Base-by-base conservation (phyloP, 805 yeast genomes). In the Kodamaea hsintzibuensis region DNA sequence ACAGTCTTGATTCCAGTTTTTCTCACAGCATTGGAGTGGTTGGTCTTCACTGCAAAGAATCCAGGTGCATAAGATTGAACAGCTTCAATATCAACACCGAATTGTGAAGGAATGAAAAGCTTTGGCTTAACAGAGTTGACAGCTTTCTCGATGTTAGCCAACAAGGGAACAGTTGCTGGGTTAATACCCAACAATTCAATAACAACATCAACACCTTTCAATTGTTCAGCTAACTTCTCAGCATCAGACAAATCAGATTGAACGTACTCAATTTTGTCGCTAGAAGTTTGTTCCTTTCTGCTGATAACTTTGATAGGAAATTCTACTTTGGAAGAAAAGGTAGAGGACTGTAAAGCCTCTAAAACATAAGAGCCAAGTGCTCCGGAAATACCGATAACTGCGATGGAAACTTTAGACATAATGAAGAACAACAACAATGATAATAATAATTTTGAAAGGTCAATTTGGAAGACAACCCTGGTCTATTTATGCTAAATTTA, bases 71-170 rank as follows among this genome's bases (percentile, higher is more conserved):
- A 40, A 17, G 58, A 54, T 3, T 60, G 60, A 17, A 64, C 64
- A 7, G 62, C 68, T 2, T 57, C 62, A 14, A 76, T 49, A 51
- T 82, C 83, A 18, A 72, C 60, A 42, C 89, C 91, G 60, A 80
- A 85, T 60, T 83, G 88, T 1, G 86, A 79, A 33, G 88, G 86
- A 57, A 83, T 77, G 68, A 75, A 84, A 35, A 82, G 62, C 62
- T 79, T 78, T 49, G 83, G 82, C 57, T 78, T 77, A 49, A 71
- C 73, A 30, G 62, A 66, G 8, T 64, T 62, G 2, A 77, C 77
- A 7, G 79, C 50, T 19, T 60, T 75, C 47, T 78, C 81, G 35
- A 77, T 54, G n/a, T 69, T 56, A 0, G 59, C 68, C 33, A 68
- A 75, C 16, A 62, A 48, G 3, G 44, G 25, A 17, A 19, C 44